Evolutionary conservation across 768 basidiomycete genomes (phyloP).

Genomic region (Dictyophora rubrovolvata): DNA sequence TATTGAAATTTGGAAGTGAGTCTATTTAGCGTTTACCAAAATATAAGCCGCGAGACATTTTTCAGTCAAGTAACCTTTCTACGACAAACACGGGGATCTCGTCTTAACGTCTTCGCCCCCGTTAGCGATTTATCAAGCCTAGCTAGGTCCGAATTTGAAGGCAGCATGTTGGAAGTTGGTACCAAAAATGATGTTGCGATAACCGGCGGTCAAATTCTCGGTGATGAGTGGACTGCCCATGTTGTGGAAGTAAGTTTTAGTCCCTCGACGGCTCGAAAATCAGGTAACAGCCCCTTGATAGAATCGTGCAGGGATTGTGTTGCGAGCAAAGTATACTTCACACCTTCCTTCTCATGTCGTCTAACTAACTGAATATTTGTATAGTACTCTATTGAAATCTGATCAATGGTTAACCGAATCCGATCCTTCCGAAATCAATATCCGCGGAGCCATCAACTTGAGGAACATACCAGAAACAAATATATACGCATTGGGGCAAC

Average conservation of each 20-base stretch:
- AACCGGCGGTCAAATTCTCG: slow-evolving; percentile 74
- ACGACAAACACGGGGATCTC: slow-evolving; percentile 69
- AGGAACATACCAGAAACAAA: slow-evolving; percentile 69
- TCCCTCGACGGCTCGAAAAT: background rate
- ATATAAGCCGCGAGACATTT: background rate
- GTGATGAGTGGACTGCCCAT: slow-evolving; percentile 93
- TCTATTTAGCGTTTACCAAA: background rate
- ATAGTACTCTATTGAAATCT: slow-evolving; percentile 79
- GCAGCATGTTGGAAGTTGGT: slow-evolving; percentile 49
- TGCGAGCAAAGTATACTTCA: slow-evolving; percentile 65
- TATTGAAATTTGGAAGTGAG: slow-evolving; percentile 90
- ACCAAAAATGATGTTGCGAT: slow-evolving; percentile 66
- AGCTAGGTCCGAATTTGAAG: slow-evolving; percentile 56
- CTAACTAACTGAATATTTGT: background rate
- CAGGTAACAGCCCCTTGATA: slow-evolving; percentile 21
- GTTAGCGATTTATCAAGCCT: slow-evolving; percentile 78
- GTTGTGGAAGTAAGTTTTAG: slow-evolving; percentile 62
- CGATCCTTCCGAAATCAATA: slow-evolving; percentile 45
- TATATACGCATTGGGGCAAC: slow-evolving; percentile 91
- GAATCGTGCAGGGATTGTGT: slow-evolving; percentile 89
- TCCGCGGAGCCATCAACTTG: slow-evolving; percentile 95
- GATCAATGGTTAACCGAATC: slow-evolving; percentile 83
- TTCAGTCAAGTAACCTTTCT: slow-evolving; percentile 77
- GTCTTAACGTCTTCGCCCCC: slow-evolving; percentile 84
- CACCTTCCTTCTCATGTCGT: slow-evolving; percentile 1